Evolutionary conservation across 2,329 filamentous ascomycete species (phyloP).

Genomic region (Aspergillus sclerotialis): DNA sequence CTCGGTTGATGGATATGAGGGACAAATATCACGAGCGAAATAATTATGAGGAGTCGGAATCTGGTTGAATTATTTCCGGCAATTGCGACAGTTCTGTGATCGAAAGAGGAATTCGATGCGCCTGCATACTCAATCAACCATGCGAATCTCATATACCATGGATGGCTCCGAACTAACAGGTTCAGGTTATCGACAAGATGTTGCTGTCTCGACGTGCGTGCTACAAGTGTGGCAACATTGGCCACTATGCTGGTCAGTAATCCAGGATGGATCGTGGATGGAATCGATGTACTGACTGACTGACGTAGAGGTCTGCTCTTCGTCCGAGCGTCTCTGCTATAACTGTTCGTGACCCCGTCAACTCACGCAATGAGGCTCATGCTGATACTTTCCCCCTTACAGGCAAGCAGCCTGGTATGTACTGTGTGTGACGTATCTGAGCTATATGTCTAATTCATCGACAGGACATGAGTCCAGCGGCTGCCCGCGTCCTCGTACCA

Average conservation of each 20-base stretch:
- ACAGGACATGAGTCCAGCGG: slow-evolving; percentile 91
- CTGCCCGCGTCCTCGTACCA: slow-evolving; percentile 92
- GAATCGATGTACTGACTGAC: slow-evolving; percentile 48
- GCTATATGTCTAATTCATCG: slow-evolving; percentile 13
- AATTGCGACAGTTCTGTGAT: background rate
- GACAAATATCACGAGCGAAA: background rate
- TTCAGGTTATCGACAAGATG: slow-evolving; percentile 50
- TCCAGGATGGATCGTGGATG: slow-evolving; percentile 24
- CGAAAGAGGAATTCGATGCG: background rate
- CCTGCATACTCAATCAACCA: background rate
- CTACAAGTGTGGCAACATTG: slow-evolving; percentile 73
- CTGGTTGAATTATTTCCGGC: background rate
- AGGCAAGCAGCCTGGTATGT: slow-evolving; percentile 43
- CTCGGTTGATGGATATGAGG: background rate
- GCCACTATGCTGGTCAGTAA: slow-evolving; percentile 54
- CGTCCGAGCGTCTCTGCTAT: slow-evolving; percentile 96
- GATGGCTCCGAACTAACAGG: too few relatives aligned
- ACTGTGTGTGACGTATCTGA: slow-evolving; percentile 7
- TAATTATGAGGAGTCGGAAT: background rate
- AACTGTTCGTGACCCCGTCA: slow-evolving; percentile 64
- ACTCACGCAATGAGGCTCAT: slow-evolving; percentile 7
- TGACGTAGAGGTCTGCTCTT: slow-evolving; percentile 83
- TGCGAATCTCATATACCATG: too few relatives aligned
- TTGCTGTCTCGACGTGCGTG: slow-evolving; percentile 78
- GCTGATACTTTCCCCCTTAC: slow-evolving; percentile 13